Conservation (phyloP, 768 basidiomycete genomes). For the Rossbeevera mucosa region DNA sequence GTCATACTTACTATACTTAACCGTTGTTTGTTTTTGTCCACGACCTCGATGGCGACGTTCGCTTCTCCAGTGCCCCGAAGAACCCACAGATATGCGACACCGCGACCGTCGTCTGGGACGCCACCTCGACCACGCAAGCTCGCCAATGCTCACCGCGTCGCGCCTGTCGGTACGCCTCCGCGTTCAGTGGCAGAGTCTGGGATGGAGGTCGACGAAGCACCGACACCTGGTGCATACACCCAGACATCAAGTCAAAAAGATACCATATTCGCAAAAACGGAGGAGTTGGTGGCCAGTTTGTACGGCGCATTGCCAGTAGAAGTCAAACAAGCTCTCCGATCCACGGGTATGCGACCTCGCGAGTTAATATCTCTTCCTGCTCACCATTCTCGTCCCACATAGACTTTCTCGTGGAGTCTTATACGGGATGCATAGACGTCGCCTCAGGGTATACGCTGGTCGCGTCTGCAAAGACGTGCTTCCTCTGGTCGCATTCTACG, state of each 20-base stretch:
- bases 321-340: slow-evolving; percentile 65
- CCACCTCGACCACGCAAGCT: slow-evolving; percentile 25
- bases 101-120: slow-evolving; percentile 22
- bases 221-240: slow-evolving; percentile 36
- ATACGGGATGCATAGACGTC: slow-evolving; percentile 67
- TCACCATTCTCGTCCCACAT: neutral
- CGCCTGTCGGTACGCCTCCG: slow-evolving; percentile 19
- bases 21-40: slow-evolving; percentile 12
- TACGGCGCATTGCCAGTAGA: slow-evolving; percentile 70
- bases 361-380: neutral
- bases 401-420: slow-evolving; percentile 69
- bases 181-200: slow-evolving; percentile 40
- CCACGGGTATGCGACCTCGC: slow-evolving; percentile 45
- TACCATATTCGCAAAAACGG: slow-evolving; percentile 63
- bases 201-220: slow-evolving; percentile 67
- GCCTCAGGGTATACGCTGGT: slow-evolving; percentile 71
- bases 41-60: slow-evolving; percentile 42
- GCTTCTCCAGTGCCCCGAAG: slow-evolving; percentile 58
- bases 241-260: slow-evolving; percentile 28
- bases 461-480: slow-evolving; percentile 67
- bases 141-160: slow-evolving; percentile 22
- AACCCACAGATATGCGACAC: slow-evolving; percentile 33
- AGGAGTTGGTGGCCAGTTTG: slow-evolving; percentile 62
- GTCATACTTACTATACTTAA: slow-evolving; percentile 9
- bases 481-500: slow-evolving; percentile 79